A percentile compares a stretch with the other conserved stretches of the same genome.
These are phyloP conservation scores for Serendipita sp. DNA, from an alignment of 768 basidiomycete species.

Conservation along the genomic window DNA sequence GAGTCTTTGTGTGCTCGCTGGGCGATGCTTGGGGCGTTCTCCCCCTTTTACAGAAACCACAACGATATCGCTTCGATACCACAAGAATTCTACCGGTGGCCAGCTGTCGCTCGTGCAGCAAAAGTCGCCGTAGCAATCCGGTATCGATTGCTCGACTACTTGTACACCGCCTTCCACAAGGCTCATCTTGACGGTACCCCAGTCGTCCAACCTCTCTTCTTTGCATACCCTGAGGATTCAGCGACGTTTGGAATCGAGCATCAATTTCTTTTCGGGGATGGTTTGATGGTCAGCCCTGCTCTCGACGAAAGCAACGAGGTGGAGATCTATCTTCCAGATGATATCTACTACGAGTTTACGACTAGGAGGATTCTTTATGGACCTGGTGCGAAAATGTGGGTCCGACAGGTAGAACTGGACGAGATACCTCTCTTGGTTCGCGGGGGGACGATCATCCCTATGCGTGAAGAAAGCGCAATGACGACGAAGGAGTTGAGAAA, in stretches of 20 bases:
- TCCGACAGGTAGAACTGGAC: constrained; percentile 30
- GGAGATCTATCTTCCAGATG: constrained; percentile 42
- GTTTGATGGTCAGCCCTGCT: constrained; percentile 53
- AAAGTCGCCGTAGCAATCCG: constrained; percentile 44
- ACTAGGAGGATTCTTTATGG: constrained; percentile 34
- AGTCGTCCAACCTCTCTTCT: constrained; percentile 47
- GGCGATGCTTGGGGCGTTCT: constrained; percentile 63
- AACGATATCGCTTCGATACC: constrained; percentile 10
- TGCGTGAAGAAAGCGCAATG: constrained; percentile 39
- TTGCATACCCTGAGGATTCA: constrained; percentile 46
- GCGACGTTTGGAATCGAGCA: constrained; percentile 43
- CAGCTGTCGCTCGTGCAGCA: constrained; percentile 38
- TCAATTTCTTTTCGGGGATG: constrained; percentile 54
- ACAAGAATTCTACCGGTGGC: constrained; percentile 59
- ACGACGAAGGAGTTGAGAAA: constrained; percentile 40
- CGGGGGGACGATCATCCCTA: constrained; percentile 41
- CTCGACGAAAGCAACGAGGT: constrained; percentile 46
- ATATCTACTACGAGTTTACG: constrained; percentile 48
- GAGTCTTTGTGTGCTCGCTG: constrained; percentile 58
- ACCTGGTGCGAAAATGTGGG: constrained; percentile 24
- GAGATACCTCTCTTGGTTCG: constrained; percentile 47
- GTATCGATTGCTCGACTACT: constrained; percentile 55
- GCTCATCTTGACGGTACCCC: constrained; percentile 44
- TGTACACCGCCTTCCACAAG: constrained; percentile 54
- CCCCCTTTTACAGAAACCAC: constrained; percentile 60